phyloP scores from a whole-genome alignment of 2,329 filamentous ascomycete species.

The Clonostachys solani region DNA sequence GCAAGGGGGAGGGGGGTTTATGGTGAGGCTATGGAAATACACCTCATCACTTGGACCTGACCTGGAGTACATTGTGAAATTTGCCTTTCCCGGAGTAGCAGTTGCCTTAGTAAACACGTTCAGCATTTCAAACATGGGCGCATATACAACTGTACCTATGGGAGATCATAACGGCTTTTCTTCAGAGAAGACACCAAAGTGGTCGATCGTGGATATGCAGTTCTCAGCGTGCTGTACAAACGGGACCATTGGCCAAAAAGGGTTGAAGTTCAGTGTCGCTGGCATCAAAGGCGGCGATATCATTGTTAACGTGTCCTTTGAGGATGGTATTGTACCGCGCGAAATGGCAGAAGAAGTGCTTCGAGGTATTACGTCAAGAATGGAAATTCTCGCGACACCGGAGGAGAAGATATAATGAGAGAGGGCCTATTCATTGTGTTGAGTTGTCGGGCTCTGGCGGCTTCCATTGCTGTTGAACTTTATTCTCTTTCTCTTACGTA shows the following conservation, averaged over 20 bases:
- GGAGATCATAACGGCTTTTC: neutral
- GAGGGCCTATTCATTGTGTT: too few relatives aligned
- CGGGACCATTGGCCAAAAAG: constrained; percentile 5
- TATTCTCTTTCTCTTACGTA: too few relatives aligned
- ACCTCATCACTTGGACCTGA: neutral
- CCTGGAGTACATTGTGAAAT: constrained; percentile 4
- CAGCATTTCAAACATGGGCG: constrained; percentile 8
- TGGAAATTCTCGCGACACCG: neutral
- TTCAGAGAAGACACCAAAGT: neutral
- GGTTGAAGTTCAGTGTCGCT: constrained; percentile 5
- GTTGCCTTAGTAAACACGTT: constrained; percentile 4
- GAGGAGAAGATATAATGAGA: too few relatives aligned
- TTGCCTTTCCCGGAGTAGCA: constrained; percentile 3
- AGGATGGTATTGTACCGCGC: constrained; percentile 7
- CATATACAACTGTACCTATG: neutral
- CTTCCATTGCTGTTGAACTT: too few relatives aligned
- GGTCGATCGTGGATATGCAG: constrained; percentile 7
- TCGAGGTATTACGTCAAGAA: neutral
- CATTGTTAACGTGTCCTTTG: constrained; percentile 6
- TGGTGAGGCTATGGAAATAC: neutral
- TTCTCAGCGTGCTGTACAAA: constrained; percentile 6
- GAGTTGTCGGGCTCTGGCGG: too few relatives aligned
- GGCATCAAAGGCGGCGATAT: constrained; percentile 1
- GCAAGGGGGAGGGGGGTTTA: neutral
- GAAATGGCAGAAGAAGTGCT: neutral